Conservation (phyloP, 2,329 filamentous ascomycete genomes). For the Curvularia eragrostidis region DNA sequence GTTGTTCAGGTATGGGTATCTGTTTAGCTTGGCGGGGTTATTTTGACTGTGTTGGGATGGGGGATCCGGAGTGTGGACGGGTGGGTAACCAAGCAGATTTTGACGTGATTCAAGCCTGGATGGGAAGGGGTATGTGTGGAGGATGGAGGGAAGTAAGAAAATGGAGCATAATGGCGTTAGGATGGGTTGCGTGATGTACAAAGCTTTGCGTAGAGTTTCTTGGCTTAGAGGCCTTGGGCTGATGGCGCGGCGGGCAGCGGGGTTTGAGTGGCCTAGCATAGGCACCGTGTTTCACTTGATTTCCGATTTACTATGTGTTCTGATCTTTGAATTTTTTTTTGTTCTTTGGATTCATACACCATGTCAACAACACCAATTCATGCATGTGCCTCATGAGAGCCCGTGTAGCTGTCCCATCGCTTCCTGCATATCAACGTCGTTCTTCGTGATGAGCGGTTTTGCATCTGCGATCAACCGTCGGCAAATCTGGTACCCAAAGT, state of each 20-base stretch:
- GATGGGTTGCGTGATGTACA: not conserved
- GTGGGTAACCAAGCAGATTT: too few species aligned
- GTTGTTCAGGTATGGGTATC: too few species aligned
- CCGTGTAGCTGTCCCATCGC: constrained; percentile 14
- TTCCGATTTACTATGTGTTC: not conserved
- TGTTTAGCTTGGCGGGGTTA: not conserved
- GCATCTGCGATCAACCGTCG: not conserved
- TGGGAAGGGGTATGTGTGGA: not conserved
- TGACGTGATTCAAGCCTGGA: not conserved
- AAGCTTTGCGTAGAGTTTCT: not conserved
- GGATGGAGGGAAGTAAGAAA: not conserved
- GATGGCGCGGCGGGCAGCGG: not conserved
- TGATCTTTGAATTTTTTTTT: not conserved
- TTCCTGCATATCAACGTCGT: constrained; percentile 16
- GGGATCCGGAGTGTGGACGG: not conserved
- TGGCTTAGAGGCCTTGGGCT: not conserved
- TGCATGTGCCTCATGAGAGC: not conserved
- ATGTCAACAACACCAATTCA: not conserved
- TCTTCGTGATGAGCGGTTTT: constrained; percentile 6
- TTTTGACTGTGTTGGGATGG: not conserved
- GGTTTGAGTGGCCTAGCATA: not conserved
- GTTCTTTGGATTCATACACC: not conserved
- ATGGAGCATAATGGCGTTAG: not conserved
- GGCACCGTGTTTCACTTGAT: not conserved
- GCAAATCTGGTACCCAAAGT: constrained; percentile 11